Percentiles rank a stretch among this genome's conserved stretches.
Evolutionary conservation across 805 yeast genomes (phyloP).

Genomic region (Metschnikowia rubicola): DNA sequence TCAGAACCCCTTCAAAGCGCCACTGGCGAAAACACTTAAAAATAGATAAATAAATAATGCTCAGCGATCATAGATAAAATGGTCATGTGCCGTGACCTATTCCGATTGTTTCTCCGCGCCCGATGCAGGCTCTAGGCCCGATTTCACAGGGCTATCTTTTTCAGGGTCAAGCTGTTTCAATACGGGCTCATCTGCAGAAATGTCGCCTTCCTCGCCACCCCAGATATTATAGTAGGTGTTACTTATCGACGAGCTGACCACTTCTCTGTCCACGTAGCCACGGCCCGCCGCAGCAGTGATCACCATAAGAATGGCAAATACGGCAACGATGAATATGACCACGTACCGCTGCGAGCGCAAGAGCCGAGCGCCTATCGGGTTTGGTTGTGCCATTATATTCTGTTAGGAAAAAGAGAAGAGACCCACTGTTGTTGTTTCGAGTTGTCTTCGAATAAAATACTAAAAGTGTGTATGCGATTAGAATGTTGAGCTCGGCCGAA

Average conservation of each 20-base stretch:
- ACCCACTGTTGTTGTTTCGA: too few species aligned
- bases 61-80: too few species aligned
- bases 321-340: constrained; percentile 21
- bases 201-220: not conserved
- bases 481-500: too few species aligned
- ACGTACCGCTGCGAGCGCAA: constrained; percentile 33
- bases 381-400: constrained; percentile 1
- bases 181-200: not conserved
- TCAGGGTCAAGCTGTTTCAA: not conserved
- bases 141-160: too few species aligned
- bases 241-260: not conserved
- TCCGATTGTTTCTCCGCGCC: not conserved
- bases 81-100: too few species aligned
- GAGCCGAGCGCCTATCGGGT: constrained; percentile 23
- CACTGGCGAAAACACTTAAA: too few species aligned
- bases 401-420: too few species aligned
- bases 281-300: constrained; percentile 30
- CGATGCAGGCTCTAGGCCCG: not conserved
- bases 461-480: too few species aligned
- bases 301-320: constrained; percentile 23
- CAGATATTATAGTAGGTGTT: constrained; percentile 3
- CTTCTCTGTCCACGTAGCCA: constrained; percentile 15
- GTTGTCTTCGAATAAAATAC: too few species aligned
- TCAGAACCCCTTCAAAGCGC: too few species aligned
- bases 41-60: too few species aligned